These are phyloP conservation scores for Glaciozyma martinii DNA, from an alignment of 768 basidiomycete species.

Conservation along the genomic window DNA sequence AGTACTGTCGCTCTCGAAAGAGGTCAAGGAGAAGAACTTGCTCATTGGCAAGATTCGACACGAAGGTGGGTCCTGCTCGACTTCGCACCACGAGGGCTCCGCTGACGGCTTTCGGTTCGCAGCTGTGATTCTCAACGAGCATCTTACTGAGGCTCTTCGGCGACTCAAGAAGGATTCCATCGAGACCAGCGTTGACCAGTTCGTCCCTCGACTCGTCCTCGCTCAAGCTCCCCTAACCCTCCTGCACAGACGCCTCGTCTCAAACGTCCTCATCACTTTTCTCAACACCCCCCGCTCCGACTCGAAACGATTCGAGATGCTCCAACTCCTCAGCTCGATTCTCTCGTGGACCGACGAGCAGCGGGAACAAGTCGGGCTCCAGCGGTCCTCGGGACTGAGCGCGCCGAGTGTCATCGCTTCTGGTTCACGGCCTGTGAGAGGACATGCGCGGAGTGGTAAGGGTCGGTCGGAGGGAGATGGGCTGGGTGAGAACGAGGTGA, in stretches of 20 bases:
- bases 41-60: constrained; percentile 91
- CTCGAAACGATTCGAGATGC: constrained; percentile 93
- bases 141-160: constrained; percentile 93
- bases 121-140: constrained; percentile 97
- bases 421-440: constrained; percentile 14
- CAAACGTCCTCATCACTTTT: constrained; percentile 85
- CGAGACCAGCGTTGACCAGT: constrained; percentile 74
- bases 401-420: constrained; percentile 21
- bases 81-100: constrained; percentile 1
- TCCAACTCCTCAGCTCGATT: constrained; percentile 74
- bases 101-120: not conserved
- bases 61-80: constrained; percentile 57
- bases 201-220: constrained; percentile 8
- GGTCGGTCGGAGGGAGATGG: constrained; percentile 25
- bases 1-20: constrained; percentile 68
- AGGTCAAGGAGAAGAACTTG: constrained; percentile 90
- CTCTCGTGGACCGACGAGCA: constrained; percentile 88
- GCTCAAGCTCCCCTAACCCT: not conserved
- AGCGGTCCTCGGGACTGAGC: constrained; percentile 18
- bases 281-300: constrained; percentile 83
- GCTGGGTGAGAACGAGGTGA: constrained; percentile 31
- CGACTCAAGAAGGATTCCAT: constrained; percentile 76
- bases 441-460: constrained; percentile 30
- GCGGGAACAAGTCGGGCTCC: constrained; percentile 77
- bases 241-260: constrained; percentile 62